Evolutionary conservation across 768 basidiomycete genomes (phyloP).

Genomic region (Strobilomyces echinocephalus): DNA sequence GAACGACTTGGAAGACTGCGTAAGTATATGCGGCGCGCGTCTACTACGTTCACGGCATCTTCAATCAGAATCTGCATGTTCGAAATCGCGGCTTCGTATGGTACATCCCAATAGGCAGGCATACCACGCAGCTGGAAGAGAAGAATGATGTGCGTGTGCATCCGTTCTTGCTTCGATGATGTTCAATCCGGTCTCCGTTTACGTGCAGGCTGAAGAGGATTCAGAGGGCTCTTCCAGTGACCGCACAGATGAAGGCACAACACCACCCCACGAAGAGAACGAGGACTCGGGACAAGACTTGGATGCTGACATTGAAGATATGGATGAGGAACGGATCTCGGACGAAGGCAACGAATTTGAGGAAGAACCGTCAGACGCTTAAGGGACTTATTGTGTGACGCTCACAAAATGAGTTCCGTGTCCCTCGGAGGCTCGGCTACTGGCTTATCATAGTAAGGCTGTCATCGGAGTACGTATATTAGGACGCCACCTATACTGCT

Average conservation of each 20-base stretch:
- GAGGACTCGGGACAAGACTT: slow-evolving; percentile 37
- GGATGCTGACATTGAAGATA: slow-evolving; percentile 38
- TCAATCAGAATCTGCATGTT: slow-evolving; percentile 49
- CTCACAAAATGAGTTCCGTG: not conserved
- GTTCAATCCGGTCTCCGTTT: not conserved
- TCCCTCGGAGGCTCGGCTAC: too few species aligned
- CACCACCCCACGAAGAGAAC: slow-evolving; percentile 35
- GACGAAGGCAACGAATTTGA: slow-evolving; percentile 49
- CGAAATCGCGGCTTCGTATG: slow-evolving; percentile 63
- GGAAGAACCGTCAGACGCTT: slow-evolving; percentile 36
- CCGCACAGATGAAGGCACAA: slow-evolving; percentile 26
- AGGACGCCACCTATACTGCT: not conserved
- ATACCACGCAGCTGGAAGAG: slow-evolving; percentile 73
- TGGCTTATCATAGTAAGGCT: not conserved
- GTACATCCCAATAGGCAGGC: slow-evolving; percentile 69
- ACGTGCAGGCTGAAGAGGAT: slow-evolving; percentile 33
- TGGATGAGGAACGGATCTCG: slow-evolving; percentile 41
- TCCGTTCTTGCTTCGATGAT: not conserved
- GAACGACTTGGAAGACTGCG: slow-evolving; percentile 72
- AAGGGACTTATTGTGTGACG: not conserved
- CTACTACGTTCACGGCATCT: not conserved
- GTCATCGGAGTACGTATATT: not conserved
- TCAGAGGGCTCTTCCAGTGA: slow-evolving; percentile 32
- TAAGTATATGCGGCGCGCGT: slow-evolving; percentile 30
- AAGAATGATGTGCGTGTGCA: slow-evolving; percentile 66